These are phyloP conservation scores for Irineochytrium annulatum DNA, from an alignment of 192 early-diverging fungal species.

Conservation along the genomic window DNA sequence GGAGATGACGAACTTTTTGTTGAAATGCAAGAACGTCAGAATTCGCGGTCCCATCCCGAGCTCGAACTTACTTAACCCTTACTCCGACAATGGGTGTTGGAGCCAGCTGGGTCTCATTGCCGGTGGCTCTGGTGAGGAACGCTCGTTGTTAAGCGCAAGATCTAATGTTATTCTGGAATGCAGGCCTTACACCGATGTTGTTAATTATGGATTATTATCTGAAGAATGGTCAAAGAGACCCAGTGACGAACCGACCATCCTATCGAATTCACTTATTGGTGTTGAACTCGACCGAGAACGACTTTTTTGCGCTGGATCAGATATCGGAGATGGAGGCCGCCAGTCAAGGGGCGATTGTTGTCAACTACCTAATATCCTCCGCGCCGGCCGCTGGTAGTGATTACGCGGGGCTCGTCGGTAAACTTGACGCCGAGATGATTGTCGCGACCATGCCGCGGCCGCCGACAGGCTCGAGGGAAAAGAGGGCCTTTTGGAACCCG, in stretches of 20 bases:
- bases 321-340: slow-evolving; percentile 10
- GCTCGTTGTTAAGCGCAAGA: not conserved
- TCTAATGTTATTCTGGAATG: not conserved
- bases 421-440: slow-evolving; percentile 11
- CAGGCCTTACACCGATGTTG: slow-evolving; percentile 28
- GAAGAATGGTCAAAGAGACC: slow-evolving; percentile 16
- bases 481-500: not conserved
- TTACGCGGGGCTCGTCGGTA: slow-evolving; percentile 7
- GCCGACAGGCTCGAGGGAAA: not conserved
- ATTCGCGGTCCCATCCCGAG: slow-evolving; percentile 26
- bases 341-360: slow-evolving; percentile 9
- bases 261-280: slow-evolving; percentile 16
- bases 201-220: slow-evolving; percentile 35
- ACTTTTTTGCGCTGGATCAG: slow-evolving; percentile 24
- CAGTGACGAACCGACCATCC: slow-evolving; percentile 8
- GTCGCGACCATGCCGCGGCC: slow-evolving; percentile 26
- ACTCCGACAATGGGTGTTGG: slow-evolving; percentile 27
- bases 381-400: no score
- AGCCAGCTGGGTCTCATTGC: slow-evolving; percentile 29
- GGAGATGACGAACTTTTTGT: slow-evolving; percentile 26
- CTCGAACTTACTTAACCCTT: slow-evolving; percentile 9
- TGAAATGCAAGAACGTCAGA: slow-evolving; percentile 13
- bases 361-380: slow-evolving; percentile 4
- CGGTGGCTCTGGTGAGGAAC: slow-evolving; percentile 31
- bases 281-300: slow-evolving; percentile 17